These are phyloP conservation scores for Cymbopogon flexuosus DNA, from an alignment of 202 grass and related monocot species.

Conservation along the genomic window DNA sequence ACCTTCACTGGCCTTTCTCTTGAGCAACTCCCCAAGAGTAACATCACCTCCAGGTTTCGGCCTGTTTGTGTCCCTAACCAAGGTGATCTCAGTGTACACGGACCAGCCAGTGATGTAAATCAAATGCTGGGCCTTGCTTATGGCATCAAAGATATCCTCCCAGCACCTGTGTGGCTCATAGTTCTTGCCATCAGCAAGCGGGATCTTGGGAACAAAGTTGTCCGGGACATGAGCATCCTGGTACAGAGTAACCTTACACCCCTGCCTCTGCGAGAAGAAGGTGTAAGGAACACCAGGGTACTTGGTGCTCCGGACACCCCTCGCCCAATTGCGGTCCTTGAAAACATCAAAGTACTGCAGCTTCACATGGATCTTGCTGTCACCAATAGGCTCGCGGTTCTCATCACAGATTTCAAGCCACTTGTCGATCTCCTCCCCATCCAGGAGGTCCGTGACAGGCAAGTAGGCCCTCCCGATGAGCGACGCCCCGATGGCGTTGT, in stretches of 20 bases:
- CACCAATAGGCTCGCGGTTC: slow-evolving; percentile 41
- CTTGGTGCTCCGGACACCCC: slow-evolving; percentile 65
- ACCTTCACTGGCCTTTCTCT: slow-evolving; percentile 85
- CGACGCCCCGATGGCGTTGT: slow-evolving; percentile 64
- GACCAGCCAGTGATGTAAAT: slow-evolving; percentile 98
- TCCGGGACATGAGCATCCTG: slow-evolving; percentile 93
- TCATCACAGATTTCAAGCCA: slow-evolving; percentile 60
- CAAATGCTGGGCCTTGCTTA: slow-evolving; percentile 74
- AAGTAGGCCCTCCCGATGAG: slow-evolving; percentile 82
- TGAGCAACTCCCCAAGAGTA: slow-evolving; percentile 82
- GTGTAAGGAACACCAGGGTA: slow-evolving; percentile 97
- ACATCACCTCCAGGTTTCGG: slow-evolving; percentile 77
- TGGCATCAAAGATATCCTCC: slow-evolving; percentile 95
- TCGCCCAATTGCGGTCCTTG: slow-evolving; percentile 70
- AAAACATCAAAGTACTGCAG: slow-evolving; percentile 67
- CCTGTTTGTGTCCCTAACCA: slow-evolving; percentile 66
- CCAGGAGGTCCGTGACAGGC: slow-evolving; percentile 60
- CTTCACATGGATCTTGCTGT: slow-evolving; percentile 87
- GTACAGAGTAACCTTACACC: slow-evolving; percentile 79
- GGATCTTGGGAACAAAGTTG: slow-evolving; percentile 84
- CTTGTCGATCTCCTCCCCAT: slow-evolving; percentile 61
- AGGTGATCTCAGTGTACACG: slow-evolving; percentile 68
- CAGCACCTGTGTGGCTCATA: slow-evolving; percentile 84
- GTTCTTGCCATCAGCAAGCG: slow-evolving; percentile 65
- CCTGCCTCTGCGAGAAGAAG: slow-evolving; percentile 89